Evolutionary conservation across 805 yeast genomes (phyloP).

Genomic region (Candida arabinofermentans): DNA sequence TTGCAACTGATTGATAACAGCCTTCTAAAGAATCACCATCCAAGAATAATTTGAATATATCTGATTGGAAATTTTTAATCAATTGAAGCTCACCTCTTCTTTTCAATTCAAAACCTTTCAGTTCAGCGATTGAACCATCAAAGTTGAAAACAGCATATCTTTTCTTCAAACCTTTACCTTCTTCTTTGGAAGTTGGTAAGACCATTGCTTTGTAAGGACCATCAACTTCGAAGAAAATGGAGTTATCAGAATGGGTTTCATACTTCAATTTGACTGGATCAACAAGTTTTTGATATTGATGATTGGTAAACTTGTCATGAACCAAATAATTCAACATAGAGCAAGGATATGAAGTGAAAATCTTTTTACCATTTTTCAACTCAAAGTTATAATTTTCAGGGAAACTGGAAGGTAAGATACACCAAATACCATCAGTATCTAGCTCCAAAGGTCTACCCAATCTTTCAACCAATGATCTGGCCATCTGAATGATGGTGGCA

Average conservation of each 20-base stretch:
- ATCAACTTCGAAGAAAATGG: constrained; percentile 96
- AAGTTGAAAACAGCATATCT: constrained; percentile 96
- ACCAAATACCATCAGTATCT: constrained; percentile 99
- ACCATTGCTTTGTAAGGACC: constrained; percentile 99
- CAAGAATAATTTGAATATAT: constrained; percentile 84
- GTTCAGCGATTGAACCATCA: constrained; percentile 90
- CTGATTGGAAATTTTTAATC: constrained; percentile 92
- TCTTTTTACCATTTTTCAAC: constrained; percentile 70
- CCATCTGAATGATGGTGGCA: constrained; percentile 97
- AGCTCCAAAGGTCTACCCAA: constrained; percentile 93
- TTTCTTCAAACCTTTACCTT: constrained; percentile 93
- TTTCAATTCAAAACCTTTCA: constrained; percentile 94
- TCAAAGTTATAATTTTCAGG: constrained; percentile 82
- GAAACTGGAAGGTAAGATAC: constrained; percentile 88
- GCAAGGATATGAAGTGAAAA: constrained; percentile 86
- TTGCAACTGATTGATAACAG: constrained; percentile 87
- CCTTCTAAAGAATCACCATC: constrained; percentile 75
- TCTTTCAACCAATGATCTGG: constrained; percentile 84
- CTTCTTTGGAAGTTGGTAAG: constrained; percentile 94
- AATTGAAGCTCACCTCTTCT: constrained; percentile 94
- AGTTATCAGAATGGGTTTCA: constrained; percentile 79
- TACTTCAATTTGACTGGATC: constrained; percentile 69
- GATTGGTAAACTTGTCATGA: constrained; percentile 86
- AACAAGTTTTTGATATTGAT: constrained; percentile 84
- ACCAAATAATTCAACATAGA: constrained; percentile 93